Evolutionary conservation across 2,329 filamentous ascomycete genomes (phyloP).

Genomic region (Verticillium nonalfalfae): DNA sequence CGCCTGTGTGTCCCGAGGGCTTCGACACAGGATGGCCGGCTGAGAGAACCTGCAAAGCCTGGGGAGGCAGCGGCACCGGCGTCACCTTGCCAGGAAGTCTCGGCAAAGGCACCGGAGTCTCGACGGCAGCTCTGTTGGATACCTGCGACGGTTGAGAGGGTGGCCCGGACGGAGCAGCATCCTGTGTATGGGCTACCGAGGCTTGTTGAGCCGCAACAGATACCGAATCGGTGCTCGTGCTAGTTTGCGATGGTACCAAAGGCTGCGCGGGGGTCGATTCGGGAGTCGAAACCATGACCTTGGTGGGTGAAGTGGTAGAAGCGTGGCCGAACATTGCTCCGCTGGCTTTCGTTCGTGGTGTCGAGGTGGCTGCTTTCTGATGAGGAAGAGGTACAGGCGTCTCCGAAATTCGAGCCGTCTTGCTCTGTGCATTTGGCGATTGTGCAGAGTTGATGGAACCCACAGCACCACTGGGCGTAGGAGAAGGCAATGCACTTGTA

Average conservation of each 20-base stretch:
- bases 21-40: neutral
- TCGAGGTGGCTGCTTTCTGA: neutral
- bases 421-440: neutral
- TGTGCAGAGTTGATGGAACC: neutral
- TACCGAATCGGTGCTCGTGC: neutral
- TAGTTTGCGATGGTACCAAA: no score
- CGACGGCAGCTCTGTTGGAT: neutral
- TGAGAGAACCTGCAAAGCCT: neutral
- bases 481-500: neutral
- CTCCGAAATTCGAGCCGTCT: neutral
- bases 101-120: neutral
- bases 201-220: no score
- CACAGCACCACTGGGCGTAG: neutral
- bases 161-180: neutral
- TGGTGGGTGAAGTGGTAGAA: neutral
- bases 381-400: constrained; percentile 2
- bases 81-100: neutral
- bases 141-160: neutral
- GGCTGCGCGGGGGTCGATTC: no score
- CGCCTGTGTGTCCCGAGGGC: neutral
- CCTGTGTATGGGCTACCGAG: neutral
- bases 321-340: no score
- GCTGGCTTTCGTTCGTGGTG: neutral
- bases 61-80: neutral
- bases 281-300: neutral